phyloP scores from a whole-genome alignment of 352 stramenopile species.

The Globisporangium orthogonon region DNA sequence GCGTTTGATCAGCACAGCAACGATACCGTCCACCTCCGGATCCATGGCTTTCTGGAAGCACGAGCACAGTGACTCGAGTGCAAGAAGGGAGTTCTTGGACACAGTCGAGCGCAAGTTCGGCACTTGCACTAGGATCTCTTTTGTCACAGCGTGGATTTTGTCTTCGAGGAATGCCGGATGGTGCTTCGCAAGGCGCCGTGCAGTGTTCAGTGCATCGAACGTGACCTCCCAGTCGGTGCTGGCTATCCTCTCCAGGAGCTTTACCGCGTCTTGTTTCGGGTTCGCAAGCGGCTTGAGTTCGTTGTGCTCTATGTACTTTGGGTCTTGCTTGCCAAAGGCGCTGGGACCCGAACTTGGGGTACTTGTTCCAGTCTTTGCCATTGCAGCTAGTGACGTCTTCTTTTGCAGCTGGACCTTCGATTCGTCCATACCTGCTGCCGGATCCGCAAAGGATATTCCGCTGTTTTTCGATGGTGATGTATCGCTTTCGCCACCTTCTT shows the following conservation, averaged over 20 bases:
- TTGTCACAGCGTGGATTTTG: constrained; percentile 37
- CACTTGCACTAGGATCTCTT: constrained; percentile 56
- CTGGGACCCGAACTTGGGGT: background rate
- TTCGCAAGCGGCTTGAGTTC: constrained; percentile 54
- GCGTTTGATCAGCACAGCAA: constrained; percentile 59
- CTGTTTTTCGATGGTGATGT: background rate
- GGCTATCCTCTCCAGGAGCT: constrained; percentile 27
- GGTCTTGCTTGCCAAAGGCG: constrained; percentile 44
- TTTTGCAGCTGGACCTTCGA: constrained; percentile 1
- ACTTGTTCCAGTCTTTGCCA: constrained; percentile 1
- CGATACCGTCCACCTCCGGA: constrained; percentile 44
- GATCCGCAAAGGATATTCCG: background rate
- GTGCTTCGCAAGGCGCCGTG: constrained; percentile 48
- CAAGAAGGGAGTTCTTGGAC: constrained; percentile 71
- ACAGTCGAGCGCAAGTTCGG: constrained; percentile 63
- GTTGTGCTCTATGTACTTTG: constrained; percentile 50
- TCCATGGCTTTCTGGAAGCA: constrained; percentile 45
- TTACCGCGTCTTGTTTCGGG: constrained; percentile 42
- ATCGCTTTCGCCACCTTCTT: constrained; percentile 12
- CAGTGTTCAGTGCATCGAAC: constrained; percentile 58
- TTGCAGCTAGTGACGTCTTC: background rate
- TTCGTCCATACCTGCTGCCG: background rate
- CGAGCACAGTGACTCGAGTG: constrained; percentile 53
- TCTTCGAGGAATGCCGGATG: constrained; percentile 35
- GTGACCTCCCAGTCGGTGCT: constrained; percentile 51